Evolutionary conservation across 352 stramenopile genomes (phyloP).

Genomic region (Globisporangium ultimum): DNA sequence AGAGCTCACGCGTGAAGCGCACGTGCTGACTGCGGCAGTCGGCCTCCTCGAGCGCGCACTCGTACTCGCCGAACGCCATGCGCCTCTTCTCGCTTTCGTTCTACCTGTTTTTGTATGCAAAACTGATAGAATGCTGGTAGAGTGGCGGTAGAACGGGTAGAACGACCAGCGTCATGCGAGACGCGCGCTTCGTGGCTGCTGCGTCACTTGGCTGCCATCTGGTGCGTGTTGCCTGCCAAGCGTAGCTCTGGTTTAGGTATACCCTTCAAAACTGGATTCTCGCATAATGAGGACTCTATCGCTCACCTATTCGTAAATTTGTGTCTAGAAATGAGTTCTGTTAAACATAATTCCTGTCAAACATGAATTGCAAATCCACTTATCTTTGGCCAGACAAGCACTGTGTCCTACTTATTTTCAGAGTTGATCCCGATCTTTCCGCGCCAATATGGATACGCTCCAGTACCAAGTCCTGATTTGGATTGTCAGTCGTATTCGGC

Average conservation of each 20-base stretch:
- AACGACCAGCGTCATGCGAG: background rate
- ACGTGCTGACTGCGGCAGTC: slow-evolving; percentile 14
- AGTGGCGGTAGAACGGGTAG: background rate
- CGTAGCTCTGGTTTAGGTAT: background rate
- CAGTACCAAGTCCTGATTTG: background rate
- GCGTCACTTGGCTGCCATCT: background rate
- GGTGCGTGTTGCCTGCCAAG: background rate
- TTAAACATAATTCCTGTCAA: background rate
- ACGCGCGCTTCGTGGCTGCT: background rate
- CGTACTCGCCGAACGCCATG: slow-evolving; percentile 32
- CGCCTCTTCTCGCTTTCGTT: background rate
- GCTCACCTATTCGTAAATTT: too few species aligned
- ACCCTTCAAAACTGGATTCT: background rate
- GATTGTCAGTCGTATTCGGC: too few species aligned
- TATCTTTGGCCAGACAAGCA: too few species aligned
- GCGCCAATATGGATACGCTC: background rate
- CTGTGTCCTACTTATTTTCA: background rate
- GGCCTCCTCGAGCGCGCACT: slow-evolving; percentile 16
- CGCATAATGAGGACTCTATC: too few species aligned
- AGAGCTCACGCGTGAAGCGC: slow-evolving; percentile 34
- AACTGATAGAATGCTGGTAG: background rate
- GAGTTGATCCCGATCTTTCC: background rate
- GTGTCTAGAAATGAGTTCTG: background rate
- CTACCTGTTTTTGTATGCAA: background rate
- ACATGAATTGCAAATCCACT: background rate